A percentile compares a stretch with the other conserved stretches of the same genome.
phyloP scores from a whole-genome alignment of 169 alveolate genomes.

The Toxoplasma gondii region DNA sequence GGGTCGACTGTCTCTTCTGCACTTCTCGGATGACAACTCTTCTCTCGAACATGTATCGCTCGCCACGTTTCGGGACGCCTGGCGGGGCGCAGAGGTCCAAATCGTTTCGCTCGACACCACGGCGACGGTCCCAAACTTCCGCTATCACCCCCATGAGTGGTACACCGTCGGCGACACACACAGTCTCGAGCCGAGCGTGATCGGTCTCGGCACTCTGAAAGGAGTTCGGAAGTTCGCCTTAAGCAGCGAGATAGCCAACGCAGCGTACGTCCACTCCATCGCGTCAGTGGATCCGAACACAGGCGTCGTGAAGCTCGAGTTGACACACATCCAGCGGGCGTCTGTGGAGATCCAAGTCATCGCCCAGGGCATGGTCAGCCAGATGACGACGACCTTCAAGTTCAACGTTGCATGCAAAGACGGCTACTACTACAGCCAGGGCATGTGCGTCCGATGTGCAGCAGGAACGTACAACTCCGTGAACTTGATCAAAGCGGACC shows the following conservation, averaged over 20 bases:
- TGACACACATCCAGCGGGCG: slow-evolving; percentile 35
- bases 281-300: slow-evolving; percentile 45
- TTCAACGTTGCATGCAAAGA: slow-evolving; percentile 73
- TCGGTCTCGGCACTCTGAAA: not conserved
- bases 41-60: slow-evolving; percentile 28
- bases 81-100: slow-evolving; percentile 37
- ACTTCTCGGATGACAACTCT: not conserved
- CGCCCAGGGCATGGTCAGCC: slow-evolving; percentile 70
- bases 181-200: slow-evolving; percentile 24
- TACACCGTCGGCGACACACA: slow-evolving; percentile 55
- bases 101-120: slow-evolving; percentile 55
- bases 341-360: slow-evolving; percentile 41
- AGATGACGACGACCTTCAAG: slow-evolving; percentile 29
- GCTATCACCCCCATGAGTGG: slow-evolving; percentile 56
- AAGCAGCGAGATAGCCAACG: not conserved
- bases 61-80: slow-evolving; percentile 27
- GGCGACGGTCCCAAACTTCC: slow-evolving; percentile 44
- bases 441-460: slow-evolving; percentile 78
- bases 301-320: slow-evolving; percentile 57
- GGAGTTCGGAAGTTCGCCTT: slow-evolving; percentile 33
- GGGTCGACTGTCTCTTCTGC: not conserved
- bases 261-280: slow-evolving; percentile 2
- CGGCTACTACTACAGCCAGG: slow-evolving; percentile 65
- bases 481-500: slow-evolving; percentile 64
- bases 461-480: slow-evolving; percentile 81